Conservation (phyloP, 164 flowering plant species). For the Vitis labrusca region DNA sequence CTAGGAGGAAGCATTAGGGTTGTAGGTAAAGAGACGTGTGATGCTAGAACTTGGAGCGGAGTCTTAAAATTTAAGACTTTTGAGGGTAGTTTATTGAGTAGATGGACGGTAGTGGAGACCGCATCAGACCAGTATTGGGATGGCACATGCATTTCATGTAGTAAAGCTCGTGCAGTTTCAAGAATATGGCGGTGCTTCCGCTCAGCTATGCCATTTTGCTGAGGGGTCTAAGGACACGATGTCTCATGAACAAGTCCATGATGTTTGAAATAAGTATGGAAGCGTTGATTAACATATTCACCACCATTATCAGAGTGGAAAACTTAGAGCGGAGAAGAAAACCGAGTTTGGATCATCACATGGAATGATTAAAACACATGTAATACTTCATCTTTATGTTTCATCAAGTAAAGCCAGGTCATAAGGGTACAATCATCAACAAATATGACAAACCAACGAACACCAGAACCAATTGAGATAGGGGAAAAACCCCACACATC, state of each 20-base stretch:
- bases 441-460: neutral
- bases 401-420: neutral
- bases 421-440: neutral
- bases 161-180: neutral
- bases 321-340: neutral
- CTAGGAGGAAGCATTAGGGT: too few relatives aligned
- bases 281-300: neutral
- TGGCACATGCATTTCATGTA: neutral
- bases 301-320: neutral
- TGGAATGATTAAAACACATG: neutral
- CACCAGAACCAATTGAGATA: too few relatives aligned
- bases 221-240: neutral
- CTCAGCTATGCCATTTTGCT: neutral
- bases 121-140: too few relatives aligned
- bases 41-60: too few relatives aligned
- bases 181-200: neutral
- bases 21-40: too few relatives aligned
- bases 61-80: too few relatives aligned
- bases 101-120: fast-evolving
- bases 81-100: too few relatives aligned
- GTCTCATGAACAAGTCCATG: neutral
- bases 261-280: neutral
- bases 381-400: neutral
- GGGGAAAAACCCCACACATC: too few relatives aligned
- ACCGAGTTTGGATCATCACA: neutral